These are phyloP conservation scores for Warburgia ugandensis DNA, from an alignment of 164 flowering plant species.

Conservation along the genomic window DNA sequence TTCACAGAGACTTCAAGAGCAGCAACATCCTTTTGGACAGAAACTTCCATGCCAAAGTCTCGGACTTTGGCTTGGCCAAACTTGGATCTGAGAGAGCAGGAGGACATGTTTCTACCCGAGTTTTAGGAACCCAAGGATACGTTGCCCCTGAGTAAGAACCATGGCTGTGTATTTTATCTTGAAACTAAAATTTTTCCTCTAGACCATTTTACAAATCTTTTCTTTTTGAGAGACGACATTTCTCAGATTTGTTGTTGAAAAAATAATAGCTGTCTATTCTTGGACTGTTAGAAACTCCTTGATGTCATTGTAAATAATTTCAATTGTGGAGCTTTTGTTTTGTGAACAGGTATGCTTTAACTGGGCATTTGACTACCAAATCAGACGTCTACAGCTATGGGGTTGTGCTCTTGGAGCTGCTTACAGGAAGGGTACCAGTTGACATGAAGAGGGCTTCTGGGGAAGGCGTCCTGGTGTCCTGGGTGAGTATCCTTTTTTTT, in stretches of 20 bases:
- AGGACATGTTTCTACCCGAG: constrained; percentile 94
- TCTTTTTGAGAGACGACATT: too few species aligned
- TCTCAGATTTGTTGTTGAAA: too few species aligned
- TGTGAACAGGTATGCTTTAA: constrained; percentile 71
- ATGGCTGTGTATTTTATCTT: too few species aligned
- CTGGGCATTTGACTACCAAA: constrained; percentile 94
- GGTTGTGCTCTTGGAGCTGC: constrained; percentile 94
- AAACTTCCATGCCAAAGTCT: constrained; percentile 86
- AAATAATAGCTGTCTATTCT: not conserved
- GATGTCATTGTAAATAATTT: not conserved
- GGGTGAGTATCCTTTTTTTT: constrained; percentile 41
- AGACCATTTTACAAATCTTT: too few species aligned
- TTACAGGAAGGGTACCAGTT: constrained; percentile 91
- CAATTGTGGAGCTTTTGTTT: not conserved
- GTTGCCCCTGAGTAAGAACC: constrained; percentile 89
- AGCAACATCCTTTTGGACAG: constrained; percentile 86
- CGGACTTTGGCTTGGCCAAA: constrained; percentile 96
- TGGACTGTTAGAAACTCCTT: not conserved
- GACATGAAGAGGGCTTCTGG: constrained; percentile 78
- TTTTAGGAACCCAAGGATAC: constrained; percentile 93
- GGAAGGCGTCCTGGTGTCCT: constrained; percentile 87
- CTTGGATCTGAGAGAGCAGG: constrained; percentile 89
- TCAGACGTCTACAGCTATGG: constrained; percentile 98
- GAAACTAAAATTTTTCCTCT: too few species aligned
- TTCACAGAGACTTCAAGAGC: constrained; percentile 95